Evolutionary conservation across 2,329 filamentous ascomycete genomes (phyloP).

Genomic region (Neonectria sp.): DNA sequence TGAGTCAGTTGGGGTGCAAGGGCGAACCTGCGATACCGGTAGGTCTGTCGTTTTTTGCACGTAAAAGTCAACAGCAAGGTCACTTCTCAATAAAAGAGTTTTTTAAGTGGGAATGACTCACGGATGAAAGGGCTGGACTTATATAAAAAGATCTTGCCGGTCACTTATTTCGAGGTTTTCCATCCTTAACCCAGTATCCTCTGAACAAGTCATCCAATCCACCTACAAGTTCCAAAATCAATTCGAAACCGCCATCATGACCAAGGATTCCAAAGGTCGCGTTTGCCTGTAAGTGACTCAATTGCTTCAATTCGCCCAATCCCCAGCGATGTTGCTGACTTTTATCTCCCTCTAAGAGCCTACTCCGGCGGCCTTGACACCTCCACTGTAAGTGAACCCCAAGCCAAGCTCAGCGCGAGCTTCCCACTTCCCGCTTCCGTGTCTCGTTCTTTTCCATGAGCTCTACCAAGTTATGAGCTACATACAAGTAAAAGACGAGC

Average conservation of each 20-base stretch:
- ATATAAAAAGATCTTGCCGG: background rate
- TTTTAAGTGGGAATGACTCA: background rate
- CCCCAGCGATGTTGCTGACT: background rate
- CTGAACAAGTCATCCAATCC: background rate
- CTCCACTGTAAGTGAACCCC: background rate
- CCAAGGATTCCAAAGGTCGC: background rate
- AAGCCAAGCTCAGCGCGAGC: too few species aligned
- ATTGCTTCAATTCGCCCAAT: background rate
- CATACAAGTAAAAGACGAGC: background rate
- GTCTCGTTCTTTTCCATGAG: background rate
- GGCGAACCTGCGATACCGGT: background rate
- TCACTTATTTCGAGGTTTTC: background rate
- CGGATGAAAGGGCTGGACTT: background rate
- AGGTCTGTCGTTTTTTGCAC: background rate
- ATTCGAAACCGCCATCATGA: background rate
- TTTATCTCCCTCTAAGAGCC: background rate
- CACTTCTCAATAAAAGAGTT: background rate
- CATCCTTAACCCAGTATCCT: background rate
- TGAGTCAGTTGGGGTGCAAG: background rate
- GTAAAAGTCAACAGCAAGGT: background rate
- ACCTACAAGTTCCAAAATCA: background rate
- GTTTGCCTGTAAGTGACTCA: background rate
- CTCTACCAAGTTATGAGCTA: background rate
- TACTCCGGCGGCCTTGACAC: background rate
- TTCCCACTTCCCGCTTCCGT: background rate